phyloP scores from a whole-genome alignment of 2,329 filamentous ascomycete species.

The Beauveria sp. region DNA sequence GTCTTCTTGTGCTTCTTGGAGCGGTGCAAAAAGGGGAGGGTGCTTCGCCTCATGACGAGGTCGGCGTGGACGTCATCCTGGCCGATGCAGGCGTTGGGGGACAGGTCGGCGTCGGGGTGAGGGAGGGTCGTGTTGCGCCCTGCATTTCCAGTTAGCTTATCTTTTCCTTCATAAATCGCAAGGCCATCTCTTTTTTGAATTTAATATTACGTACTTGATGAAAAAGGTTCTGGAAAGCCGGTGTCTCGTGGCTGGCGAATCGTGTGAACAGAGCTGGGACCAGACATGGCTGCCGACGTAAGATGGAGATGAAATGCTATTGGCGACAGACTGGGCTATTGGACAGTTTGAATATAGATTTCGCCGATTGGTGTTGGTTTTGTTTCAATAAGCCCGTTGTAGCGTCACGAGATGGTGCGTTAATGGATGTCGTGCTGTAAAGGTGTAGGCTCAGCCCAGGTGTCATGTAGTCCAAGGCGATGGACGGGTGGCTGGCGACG shows the following conservation, averaged over 20 bases:
- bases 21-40: slow-evolving; percentile 34
- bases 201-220: slow-evolving; percentile 27
- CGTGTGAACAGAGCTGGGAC: neutral
- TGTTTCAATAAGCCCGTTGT: neutral
- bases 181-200: neutral
- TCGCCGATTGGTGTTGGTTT: neutral
- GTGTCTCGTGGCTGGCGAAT: slow-evolving; percentile 32
- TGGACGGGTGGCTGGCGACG: neutral
- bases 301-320: neutral
- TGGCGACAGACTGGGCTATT: too few relatives aligned
- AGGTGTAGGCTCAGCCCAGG: neutral
- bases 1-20: slow-evolving; percentile 37
- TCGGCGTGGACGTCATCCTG: slow-evolving; percentile 43
- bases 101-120: slow-evolving; percentile 54
- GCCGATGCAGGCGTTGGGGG: slow-evolving; percentile 48
- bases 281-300: neutral
- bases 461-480: neutral
- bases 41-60: slow-evolving; percentile 32
- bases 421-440: neutral
- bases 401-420: neutral
- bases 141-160: slow-evolving; percentile 15
- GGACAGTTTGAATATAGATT: neutral
- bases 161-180: neutral
- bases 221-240: slow-evolving; percentile 45
- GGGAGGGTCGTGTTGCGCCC: slow-evolving; percentile 53